phyloP scores from a whole-genome alignment of 2,329 filamentous ascomycete genomes.

The Domatiomyces globalis region DNA sequence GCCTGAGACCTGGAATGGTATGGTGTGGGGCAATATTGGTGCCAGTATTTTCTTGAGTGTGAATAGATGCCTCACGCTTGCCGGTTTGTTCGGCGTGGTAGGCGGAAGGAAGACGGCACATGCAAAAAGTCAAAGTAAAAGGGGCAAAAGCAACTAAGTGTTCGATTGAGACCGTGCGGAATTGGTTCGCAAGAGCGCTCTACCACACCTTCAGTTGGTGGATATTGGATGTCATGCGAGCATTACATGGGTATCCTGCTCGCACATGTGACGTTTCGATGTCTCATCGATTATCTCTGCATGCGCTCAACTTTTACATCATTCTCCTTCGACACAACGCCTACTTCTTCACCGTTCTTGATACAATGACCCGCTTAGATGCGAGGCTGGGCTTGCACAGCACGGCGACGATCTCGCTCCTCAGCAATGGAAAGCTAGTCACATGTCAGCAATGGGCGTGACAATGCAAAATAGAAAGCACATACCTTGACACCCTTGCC shows the following conservation, averaged over 20 bases:
- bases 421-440: conserved; percentile 84
- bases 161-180: not conserved
- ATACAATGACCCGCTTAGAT: conserved; percentile 1
- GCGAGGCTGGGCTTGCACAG: conserved; percentile 28
- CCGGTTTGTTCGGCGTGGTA: conserved; percentile 43
- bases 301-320: not conserved
- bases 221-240: not conserved
- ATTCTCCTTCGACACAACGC: not conserved
- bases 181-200: not conserved
- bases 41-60: conserved; percentile 47
- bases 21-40: conserved; percentile 61
- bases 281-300: not conserved
- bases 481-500: conserved; percentile 93
- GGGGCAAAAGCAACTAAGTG: not conserved
- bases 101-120: conserved; percentile 2
- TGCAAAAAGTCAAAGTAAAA: conserved; percentile 4
- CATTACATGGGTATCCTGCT: not conserved
- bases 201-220: not conserved
- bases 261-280: not conserved
- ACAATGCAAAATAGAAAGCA: conserved; percentile 5
- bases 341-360: not conserved
- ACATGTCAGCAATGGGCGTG: conserved; percentile 8
- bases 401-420: conserved; percentile 95
- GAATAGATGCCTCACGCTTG: conserved; percentile 43
- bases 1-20: conserved; percentile 49